Base-by-base conservation (phyloP, 306 rosid species). In the Acacia acuminata region DNA sequence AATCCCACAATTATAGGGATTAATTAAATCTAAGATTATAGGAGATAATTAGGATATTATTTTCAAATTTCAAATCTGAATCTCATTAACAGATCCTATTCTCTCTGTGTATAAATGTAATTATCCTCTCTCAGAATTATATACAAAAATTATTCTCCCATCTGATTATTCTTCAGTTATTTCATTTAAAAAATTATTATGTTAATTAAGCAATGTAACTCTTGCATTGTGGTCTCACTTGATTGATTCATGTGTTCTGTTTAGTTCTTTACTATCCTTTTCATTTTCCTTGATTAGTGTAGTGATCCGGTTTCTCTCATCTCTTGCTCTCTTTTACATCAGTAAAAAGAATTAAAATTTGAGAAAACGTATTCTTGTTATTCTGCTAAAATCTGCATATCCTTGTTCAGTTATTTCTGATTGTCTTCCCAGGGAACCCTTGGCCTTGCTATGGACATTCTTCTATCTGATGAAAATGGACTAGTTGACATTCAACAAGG, bases 391-490 rank as follows among this genome's bases (percentile, higher is more conserved):
- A 61, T 25, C 38, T 61, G 38, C 68, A 25, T 4, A 69, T 82
- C 45, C 75, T 30, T 19, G 34, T 47, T 71, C n/a, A 2, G 61
- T 70, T 74, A 43, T 19, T 48, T 76, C 34, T 74, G 30, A 69
- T 77, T 65, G 71, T 76, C 75, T 77, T 79, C 48, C 43, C 86
- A 96, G 99, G 99, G 90, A 13, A 93, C 97, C 79, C 98, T 96
- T 77, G 90, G 96, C 78, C 98, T 96, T 86, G 97, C 97, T 71
- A 86, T 96, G 97, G 99, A 96, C 81, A 92, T 96, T 87, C 97
- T 93, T 79, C 83, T 96, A 84, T 90, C 98, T 11, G 99, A 93
- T 85, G 99, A 96, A 64, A 96, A 89, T 83, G 98, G 99, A 78
- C 90, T 90, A 84, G 90, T 91, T 82, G 92, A 88, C 85, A 91